Evolutionary conservation across 2,329 filamentous ascomycete genomes (phyloP).

Genomic region (Bipolaris oryzae): DNA sequence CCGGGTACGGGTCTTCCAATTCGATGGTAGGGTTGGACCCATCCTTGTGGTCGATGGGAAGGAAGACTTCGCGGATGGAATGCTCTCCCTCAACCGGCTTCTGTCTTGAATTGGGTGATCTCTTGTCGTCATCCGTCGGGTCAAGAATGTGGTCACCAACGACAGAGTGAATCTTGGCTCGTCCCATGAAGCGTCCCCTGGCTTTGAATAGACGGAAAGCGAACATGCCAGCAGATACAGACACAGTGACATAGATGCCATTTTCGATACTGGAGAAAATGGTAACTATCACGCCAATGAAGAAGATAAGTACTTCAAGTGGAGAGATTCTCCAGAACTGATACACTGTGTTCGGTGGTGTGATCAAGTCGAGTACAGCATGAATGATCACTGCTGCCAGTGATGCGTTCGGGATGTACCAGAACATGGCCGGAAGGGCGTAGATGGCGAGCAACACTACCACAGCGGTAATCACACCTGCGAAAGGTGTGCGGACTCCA

Average conservation of each 20-base stretch:
- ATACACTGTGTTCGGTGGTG: slow-evolving; percentile 88
- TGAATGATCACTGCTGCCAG: slow-evolving; percentile 94
- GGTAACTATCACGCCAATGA: slow-evolving; percentile 88
- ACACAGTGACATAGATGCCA: slow-evolving; percentile 87
- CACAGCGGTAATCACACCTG: slow-evolving; percentile 83
- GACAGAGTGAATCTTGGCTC: slow-evolving; percentile 84
- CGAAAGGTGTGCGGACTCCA: slow-evolving; percentile 88
- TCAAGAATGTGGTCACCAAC: slow-evolving; percentile 73
- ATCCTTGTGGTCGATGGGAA: slow-evolving; percentile 84
- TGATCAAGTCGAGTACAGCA: slow-evolving; percentile 91
- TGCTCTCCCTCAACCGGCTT: slow-evolving; percentile 43
- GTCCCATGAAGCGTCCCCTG: slow-evolving; percentile 82
- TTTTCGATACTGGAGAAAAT: slow-evolving; percentile 88
- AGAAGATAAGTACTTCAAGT: slow-evolving; percentile 89
- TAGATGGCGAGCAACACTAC: slow-evolving; percentile 92
- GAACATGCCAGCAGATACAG: slow-evolving; percentile 75
- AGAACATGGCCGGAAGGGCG: slow-evolving; percentile 86
- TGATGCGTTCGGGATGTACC: slow-evolving; percentile 84
- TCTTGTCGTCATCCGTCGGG: slow-evolving; percentile 48
- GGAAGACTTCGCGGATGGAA: slow-evolving; percentile 76
- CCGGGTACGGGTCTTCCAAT: slow-evolving; percentile 81
- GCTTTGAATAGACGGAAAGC: slow-evolving; percentile 84
- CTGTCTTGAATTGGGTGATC: slow-evolving; percentile 20
- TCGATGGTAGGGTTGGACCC: slow-evolving; percentile 86
- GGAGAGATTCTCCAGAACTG: slow-evolving; percentile 96